Evolutionary conservation across 2,329 filamentous ascomycete species (phyloP), one percentile per base, ranked within the genome.

Genomic region (Colletotrichum sublineola): DNA sequence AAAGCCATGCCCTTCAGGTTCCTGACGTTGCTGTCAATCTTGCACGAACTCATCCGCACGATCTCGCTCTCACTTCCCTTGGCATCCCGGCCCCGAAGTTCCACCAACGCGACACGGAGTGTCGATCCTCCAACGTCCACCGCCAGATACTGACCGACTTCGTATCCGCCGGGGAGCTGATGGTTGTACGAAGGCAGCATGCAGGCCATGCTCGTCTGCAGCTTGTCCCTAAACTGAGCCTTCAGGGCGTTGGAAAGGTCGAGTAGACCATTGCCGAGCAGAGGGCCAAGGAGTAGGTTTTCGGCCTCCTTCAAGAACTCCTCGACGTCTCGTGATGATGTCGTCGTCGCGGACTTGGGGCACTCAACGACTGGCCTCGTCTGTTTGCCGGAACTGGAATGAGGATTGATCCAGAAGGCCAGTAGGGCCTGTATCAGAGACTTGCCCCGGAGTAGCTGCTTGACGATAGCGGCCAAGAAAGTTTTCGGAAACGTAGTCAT

Each of bases 41-140:
- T 86, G 80, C 89, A 91, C 57, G 84, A 86, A 66, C 83, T 83
- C 75, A 88, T 87, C 73, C 84, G 86, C 68, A 90, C 79, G 73
- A 92, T 90, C 69, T 83, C 82, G 75, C 83, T 86, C 76, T 84
- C 84, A 61, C 81, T 79, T 29, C 80, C 82, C 52, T 60, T 67
- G 9, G 77, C 79, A 7, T 74, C 74, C 40, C 83, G 82, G 14
- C 89, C 88, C 63, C 82, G 82, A 68, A 93, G 83, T 74, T 91
- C 86, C 57, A 93, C 89, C 75, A 93, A 77, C 7, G 89, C 91
- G 40, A 93, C 89, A 64, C 91, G 85, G 73, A 93, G 82, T 14
- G 90, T 93, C 48, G 91, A 92, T 2, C 91, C 91, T 48, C 91
- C 91, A n/a, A 93, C 89, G 78, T 93, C 91, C 48, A 92, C 82